These are phyloP conservation scores for Roridomyces roridus DNA, from an alignment of 768 basidiomycete species.

Conservation along the genomic window DNA sequence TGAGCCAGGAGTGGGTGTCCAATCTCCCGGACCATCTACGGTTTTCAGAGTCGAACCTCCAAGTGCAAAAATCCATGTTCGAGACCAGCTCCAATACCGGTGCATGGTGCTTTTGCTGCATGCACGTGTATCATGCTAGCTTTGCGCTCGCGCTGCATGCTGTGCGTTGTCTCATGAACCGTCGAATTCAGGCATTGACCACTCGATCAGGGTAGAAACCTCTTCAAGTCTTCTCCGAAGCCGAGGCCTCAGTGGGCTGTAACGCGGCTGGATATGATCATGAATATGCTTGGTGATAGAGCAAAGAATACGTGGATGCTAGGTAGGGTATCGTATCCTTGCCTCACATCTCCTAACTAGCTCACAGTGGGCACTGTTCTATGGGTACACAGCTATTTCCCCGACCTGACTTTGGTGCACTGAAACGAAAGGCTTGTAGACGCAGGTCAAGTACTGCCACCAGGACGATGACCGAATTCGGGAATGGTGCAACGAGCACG, in stretches of 20 bases:
- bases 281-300: constrained; percentile 54
- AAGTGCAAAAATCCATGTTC: constrained; percentile 76
- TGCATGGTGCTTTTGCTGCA: constrained; percentile 81
- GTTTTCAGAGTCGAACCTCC: constrained; percentile 72
- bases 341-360: constrained; percentile 10
- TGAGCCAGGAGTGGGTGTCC: constrained; percentile 62
- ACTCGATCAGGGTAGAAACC: constrained; percentile 4
- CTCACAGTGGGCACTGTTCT: constrained; percentile 62
- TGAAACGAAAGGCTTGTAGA: constrained; percentile 39
- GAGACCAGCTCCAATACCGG: constrained; percentile 81
- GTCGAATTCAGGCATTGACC: background rate
- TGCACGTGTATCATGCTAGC: constrained; percentile 77
- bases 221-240: constrained; percentile 4
- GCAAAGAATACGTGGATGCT: constrained; percentile 52
- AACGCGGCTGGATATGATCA: constrained; percentile 48
- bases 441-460: constrained; percentile 69
- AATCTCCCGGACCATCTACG: constrained; percentile 75
- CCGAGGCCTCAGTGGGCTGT: constrained; percentile 50
- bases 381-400: constrained; percentile 59
- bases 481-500: constrained; percentile 67
- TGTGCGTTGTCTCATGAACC: constrained; percentile 47
- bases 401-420: background rate
- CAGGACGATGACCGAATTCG: constrained; percentile 60
- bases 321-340: constrained; percentile 36
- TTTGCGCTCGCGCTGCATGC: constrained; percentile 66